Conservation (phyloP, 2,329 filamentous ascomycete genomes). For the Phialophora chinensis region DNA sequence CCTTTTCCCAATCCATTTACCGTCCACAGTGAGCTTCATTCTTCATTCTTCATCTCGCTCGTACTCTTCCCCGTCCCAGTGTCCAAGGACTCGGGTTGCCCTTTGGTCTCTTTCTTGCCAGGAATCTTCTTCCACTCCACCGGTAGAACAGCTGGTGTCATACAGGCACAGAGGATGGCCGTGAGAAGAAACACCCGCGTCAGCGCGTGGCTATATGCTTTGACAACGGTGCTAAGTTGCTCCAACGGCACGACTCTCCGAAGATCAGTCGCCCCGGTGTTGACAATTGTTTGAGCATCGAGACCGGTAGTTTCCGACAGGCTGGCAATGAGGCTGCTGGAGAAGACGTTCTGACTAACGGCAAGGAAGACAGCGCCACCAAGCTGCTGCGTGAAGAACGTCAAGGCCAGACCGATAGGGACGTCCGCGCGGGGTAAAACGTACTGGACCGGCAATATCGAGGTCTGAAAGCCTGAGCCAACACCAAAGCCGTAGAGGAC, state of each 20-base stretch:
- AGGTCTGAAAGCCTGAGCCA: constrained; percentile 38
- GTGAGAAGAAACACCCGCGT: constrained; percentile 7
- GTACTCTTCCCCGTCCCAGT: neutral
- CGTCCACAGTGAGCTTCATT: neutral
- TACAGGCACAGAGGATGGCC: neutral
- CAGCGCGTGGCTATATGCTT: constrained; percentile 36
- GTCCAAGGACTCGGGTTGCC: neutral
- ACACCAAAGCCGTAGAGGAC: constrained; percentile 41
- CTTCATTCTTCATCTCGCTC: neutral
- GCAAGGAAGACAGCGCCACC: constrained; percentile 44
- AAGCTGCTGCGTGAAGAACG: constrained; percentile 46
- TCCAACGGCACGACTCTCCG: constrained; percentile 38
- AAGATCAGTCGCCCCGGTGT: constrained; percentile 40
- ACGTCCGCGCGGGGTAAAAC: constrained; percentile 39
- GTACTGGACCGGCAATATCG: constrained; percentile 41
- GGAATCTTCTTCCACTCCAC: constrained; percentile 13
- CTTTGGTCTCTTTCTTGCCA: neutral
- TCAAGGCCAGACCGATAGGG: constrained; percentile 41
- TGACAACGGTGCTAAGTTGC: constrained; percentile 39
- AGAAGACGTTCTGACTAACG: constrained; percentile 42
- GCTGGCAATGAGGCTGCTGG: constrained; percentile 37
- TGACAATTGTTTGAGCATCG: constrained; percentile 38
- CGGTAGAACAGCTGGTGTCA: neutral
- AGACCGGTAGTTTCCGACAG: constrained; percentile 29
- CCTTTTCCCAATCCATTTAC: neutral